Evolutionary conservation across 1,139 yeast species (phyloP).

Genomic region (Lodderomyces pseudojiufengensis): DNA sequence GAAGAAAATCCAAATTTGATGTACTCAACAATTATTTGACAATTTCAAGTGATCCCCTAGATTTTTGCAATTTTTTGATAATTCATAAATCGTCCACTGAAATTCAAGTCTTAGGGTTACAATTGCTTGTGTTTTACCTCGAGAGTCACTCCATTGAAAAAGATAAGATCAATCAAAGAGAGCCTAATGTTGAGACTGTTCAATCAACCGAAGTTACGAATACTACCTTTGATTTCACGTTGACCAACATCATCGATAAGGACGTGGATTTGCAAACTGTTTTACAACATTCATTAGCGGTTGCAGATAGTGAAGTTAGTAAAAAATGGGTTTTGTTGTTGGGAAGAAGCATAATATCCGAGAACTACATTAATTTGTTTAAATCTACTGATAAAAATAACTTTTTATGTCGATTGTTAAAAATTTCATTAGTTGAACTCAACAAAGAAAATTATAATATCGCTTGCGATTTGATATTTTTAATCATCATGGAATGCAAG

Average conservation of each 20-base stretch:
- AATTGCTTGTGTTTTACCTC: slow-evolving; percentile 24
- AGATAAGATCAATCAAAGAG: neutral
- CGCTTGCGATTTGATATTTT: slow-evolving; percentile 21
- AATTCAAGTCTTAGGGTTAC: slow-evolving; percentile 26
- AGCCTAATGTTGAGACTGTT: slow-evolving; percentile 2
- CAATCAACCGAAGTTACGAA: slow-evolving; percentile 5
- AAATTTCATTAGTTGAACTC: slow-evolving; percentile 46
- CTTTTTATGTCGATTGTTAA: slow-evolving; percentile 23
- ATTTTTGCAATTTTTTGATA: slow-evolving; percentile 22
- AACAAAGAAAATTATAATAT: slow-evolving; percentile 21
- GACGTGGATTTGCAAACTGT: neutral
- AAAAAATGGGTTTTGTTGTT: slow-evolving; percentile 34
- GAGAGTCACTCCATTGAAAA: slow-evolving; percentile 12
- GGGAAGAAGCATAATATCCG: slow-evolving; percentile 22
- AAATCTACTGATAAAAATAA: neutral
- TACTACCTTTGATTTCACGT: slow-evolving; percentile 13
- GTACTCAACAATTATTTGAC: slow-evolving; percentile 17
- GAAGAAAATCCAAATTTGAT: slow-evolving; percentile 22
- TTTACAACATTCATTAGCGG: neutral
- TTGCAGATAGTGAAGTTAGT: neutral
- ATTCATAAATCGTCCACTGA: slow-evolving; percentile 15
- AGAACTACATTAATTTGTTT: neutral
- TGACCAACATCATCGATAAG: neutral
- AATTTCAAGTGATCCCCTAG: slow-evolving; percentile 15
- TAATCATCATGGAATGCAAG: slow-evolving; percentile 14